Base-by-base conservation (phyloP, 2,329 filamentous ascomycete species). In the Dactylonectria estremocensis region DNA sequence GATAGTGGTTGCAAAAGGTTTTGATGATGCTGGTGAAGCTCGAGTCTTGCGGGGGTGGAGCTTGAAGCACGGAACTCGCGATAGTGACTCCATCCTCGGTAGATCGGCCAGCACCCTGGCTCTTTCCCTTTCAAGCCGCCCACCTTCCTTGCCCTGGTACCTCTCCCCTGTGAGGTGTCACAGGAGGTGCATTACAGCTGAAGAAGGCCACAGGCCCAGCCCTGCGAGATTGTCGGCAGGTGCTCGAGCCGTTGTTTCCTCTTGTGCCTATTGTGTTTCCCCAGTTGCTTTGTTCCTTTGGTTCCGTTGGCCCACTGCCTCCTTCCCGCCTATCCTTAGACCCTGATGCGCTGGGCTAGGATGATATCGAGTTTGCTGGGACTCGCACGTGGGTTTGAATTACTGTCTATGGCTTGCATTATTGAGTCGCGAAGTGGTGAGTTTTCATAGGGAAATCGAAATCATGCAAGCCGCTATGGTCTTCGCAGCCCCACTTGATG, bases 11-110 rank as follows among this genome's bases (percentile, higher is more conserved):
- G 35, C 13, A 14, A 9, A 11, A 37, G 35, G 13, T 11, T 10
- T 14, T 43, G 40, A n/a, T 43, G 40, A 18, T 43, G 40, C 7
- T 43, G 16, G 40, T 43, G 40, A 5, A 43, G 14, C 40, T 43
- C 40, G 24, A 28, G 24, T 28, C 43, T 45, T 60, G 57, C 18
- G 57, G 57, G 57, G 57, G 57, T 60, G 57, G 57, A 22, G 56
- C 16, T 37, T 22, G 11, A 31, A 59, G 40, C 40, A n/a, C 16
- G 40, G 40, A 43, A 43, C 40, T 37, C 35, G 35, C 35, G 35
- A 37, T 37, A 11, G 9, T 10, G 35, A 9, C 35, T 43, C 40
- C 40, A 43, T 18, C 43, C 31, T 60, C 57, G 57, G 57, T 35
- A 60, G 57, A 60, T 60, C 57, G 57, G 35, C 53, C 5, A 9